phyloP scores from a whole-genome alignment of 2,329 filamentous ascomycete genomes.

The Phialemonium atrogriseum region DNA sequence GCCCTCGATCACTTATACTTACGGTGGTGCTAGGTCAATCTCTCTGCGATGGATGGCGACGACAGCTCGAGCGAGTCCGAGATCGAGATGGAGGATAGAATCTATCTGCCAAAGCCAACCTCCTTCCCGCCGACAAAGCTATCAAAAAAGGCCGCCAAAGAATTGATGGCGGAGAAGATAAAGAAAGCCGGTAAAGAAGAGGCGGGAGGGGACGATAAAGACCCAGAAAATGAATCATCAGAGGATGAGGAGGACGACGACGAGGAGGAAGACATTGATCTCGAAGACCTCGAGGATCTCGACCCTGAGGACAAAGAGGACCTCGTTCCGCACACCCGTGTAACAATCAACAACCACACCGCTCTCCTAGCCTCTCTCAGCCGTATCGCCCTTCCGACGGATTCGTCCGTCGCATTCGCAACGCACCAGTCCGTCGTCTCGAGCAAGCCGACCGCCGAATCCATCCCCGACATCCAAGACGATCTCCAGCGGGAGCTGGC shows the following conservation, averaged over 20 bases:
- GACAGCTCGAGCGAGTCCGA: constrained; percentile 59
- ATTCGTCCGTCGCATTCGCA: constrained; percentile 65
- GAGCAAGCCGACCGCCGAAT: constrained; percentile 50
- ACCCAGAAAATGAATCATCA: constrained; percentile 24
- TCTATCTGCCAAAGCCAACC: constrained; percentile 35
- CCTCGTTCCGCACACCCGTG: constrained; percentile 76
- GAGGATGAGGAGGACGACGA: constrained; percentile 67
- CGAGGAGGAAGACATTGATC: constrained; percentile 82
- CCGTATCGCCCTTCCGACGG: constrained; percentile 63
- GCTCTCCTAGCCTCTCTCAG: constrained; percentile 74
- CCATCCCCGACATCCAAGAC: constrained; percentile 78
- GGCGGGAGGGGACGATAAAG: constrained; percentile 11
- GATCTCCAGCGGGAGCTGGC: constrained; percentile 87
- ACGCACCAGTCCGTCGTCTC: constrained; percentile 73
- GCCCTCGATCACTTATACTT: constrained; percentile 1
- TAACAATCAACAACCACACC: constrained; percentile 94
- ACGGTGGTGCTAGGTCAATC: constrained; percentile 33
- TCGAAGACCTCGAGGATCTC: constrained; percentile 63
- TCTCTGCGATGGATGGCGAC: constrained; percentile 51
- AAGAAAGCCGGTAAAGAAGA: constrained; percentile 19
- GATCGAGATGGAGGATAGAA: constrained; percentile 68
- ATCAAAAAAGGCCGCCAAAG: constrained; percentile 26
- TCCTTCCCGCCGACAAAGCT: constrained; percentile 34
- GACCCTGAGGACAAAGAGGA: constrained; percentile 56
- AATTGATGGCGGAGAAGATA: too few relatives aligned